Conservation (phyloP, 2,329 filamentous ascomycete species). For the Blastomyces parvus region DNA sequence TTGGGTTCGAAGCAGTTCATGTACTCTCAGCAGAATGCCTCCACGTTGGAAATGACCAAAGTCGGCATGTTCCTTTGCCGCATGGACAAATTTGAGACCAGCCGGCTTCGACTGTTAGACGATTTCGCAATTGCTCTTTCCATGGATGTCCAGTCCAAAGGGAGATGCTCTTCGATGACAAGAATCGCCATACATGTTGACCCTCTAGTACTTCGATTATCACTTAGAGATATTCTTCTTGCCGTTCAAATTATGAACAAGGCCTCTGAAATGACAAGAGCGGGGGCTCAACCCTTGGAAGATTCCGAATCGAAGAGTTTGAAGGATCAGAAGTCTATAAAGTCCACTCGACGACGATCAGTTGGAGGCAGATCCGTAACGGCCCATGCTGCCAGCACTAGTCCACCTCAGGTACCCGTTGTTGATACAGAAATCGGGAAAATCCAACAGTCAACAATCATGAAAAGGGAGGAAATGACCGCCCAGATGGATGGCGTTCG, state of each 20-base stretch:
- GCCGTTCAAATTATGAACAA: constrained; percentile 86
- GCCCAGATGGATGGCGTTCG: constrained; percentile 79
- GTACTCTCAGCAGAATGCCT: constrained; percentile 83
- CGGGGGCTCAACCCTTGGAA: constrained; percentile 37
- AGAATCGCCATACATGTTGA: constrained; percentile 83
- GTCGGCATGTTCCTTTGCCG: constrained; percentile 97
- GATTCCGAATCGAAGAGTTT: constrained; percentile 48
- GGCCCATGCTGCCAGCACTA: not conserved
- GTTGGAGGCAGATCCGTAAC: not conserved
- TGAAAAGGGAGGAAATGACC: constrained; percentile 71
- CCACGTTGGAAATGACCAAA: constrained; percentile 86
- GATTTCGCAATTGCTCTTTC: constrained; percentile 90
- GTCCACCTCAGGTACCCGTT: constrained; percentile 10
- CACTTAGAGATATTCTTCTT: constrained; percentile 86
- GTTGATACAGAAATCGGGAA: not conserved
- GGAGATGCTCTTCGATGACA: constrained; percentile 52
- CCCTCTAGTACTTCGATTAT: constrained; percentile 80
- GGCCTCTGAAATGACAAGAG: constrained; percentile 71
- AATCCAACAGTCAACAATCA: constrained; percentile 39
- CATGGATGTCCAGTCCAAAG: constrained; percentile 62
- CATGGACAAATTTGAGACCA: constrained; percentile 95
- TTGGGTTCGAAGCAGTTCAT: constrained; percentile 88
- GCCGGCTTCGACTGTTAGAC: constrained; percentile 81
- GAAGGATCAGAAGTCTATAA: constrained; percentile 25
- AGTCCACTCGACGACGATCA: constrained; percentile 3